These are phyloP conservation scores for Curvularia hawaiiensis DNA, from an alignment of 2,329 filamentous ascomycete species.

Conservation along the genomic window DNA sequence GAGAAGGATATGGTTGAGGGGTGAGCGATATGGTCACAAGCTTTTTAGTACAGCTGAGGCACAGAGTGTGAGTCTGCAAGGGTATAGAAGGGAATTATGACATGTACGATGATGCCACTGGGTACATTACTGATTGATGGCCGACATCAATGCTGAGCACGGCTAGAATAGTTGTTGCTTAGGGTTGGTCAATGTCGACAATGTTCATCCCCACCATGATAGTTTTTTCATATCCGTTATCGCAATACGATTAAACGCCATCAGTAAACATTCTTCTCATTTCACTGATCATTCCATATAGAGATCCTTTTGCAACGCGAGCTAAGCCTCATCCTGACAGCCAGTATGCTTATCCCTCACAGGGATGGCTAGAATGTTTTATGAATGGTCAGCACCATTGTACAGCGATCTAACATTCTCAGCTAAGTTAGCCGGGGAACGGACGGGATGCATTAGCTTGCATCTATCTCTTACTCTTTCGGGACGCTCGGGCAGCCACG, in stretches of 20 bases:
- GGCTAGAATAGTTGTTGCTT: neutral
- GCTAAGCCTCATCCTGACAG: neutral
- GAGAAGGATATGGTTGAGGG: neutral
- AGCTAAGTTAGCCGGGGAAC: neutral
- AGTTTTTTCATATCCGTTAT: neutral
- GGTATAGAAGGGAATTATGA: neutral
- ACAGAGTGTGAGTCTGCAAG: neutral
- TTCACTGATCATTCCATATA: neutral
- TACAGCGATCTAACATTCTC: neutral
- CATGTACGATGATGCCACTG: neutral
- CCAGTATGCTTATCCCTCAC: neutral
- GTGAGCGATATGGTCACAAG: neutral
- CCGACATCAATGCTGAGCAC: neutral
- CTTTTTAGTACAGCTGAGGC: neutral
- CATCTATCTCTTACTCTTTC: constrained; percentile 7
- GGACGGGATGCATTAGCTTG: constrained; percentile 2
- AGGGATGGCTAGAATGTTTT: neutral
- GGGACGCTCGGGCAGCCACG: neutral
- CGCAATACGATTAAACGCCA: neutral
- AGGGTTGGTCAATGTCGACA: neutral
- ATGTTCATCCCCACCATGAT: too few species aligned
- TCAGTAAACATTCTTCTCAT: neutral
- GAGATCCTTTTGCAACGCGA: neutral
- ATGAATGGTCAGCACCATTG: neutral
- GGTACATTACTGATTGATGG: neutral